Evolutionary conservation across 169 alveolate species (phyloP), one percentile per base, ranked within the genome.

Genomic region (Eimeria sp.): DNA sequence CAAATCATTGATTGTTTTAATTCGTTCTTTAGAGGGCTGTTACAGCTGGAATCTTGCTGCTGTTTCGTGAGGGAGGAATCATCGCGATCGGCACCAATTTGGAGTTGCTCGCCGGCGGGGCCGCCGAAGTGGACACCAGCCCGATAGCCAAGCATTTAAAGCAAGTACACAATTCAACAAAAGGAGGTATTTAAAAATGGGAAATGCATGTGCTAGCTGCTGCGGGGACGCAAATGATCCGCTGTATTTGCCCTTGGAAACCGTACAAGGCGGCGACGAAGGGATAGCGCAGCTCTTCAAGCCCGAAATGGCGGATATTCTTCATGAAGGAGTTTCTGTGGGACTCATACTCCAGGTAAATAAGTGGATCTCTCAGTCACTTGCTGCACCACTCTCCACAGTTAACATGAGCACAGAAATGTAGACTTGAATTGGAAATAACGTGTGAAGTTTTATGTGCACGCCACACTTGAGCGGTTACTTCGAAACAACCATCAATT

Each of bases 331-430:
- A 3, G 45, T 92, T 14, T 9, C 83, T 54, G 86, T 92, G 25
- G 96, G 92, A 7, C 92, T 92, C 16, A 92, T 92, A 16, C 86
- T 92, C 30, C 96, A 92, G 92, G 96, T 92, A n/a, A 27, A 45
- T 45, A 61, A 16, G 13, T 14, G 9, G 70, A 0, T 61, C 5
- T 1, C 61, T 54, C 2, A 11, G 20, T 54, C 16, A 54, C 61
- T 54, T 54, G 61, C 6, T 7, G 61, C 61, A 11, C 0, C 16
- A 54, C 6, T 14, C 16, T 7, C 61, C 40, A 34, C 40, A 34
- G 40, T 2, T 34, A 34, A 2, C 40, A 34, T 34, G 40, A 34
- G 40, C 40, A 2, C 40, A 34, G 61, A 54, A 54, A 3, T 54
- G 61, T 54, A 54, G 40, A 34, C 40, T 34, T 34, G 40, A 34